Percentiles rank a stretch among this genome's conserved stretches.
Evolutionary conservation across 106 monocot genomes (phyloP).

Genomic region (Chionographis japonica): DNA sequence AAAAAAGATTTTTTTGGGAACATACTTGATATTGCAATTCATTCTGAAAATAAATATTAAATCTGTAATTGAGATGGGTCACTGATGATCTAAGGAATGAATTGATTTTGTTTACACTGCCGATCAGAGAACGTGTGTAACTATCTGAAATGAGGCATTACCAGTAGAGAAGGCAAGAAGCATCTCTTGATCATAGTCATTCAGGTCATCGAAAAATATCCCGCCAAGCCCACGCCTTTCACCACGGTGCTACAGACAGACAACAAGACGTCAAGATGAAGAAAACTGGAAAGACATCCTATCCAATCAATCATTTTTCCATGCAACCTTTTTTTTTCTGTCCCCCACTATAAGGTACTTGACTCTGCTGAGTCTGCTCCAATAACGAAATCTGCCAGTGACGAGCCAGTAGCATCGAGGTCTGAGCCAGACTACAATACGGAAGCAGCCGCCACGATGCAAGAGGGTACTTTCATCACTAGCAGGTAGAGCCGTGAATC

Average conservation of each 20-base stretch:
- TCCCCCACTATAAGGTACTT: too few relatives aligned
- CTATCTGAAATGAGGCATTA: constrained; percentile 11
- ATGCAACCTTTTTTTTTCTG: background rate
- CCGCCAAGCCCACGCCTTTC: constrained; percentile 98
- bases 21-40: background rate
- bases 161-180: constrained; percentile 89
- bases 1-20: background rate
- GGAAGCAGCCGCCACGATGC: too few relatives aligned
- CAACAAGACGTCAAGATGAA: constrained; percentile 7
- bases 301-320: background rate
- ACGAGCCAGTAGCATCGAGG: too few relatives aligned
- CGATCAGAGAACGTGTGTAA: too few relatives aligned
- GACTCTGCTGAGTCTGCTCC: too few relatives aligned
- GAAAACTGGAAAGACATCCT: background rate
- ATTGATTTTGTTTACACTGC: too few relatives aligned
- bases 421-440: too few relatives aligned
- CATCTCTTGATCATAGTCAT: constrained; percentile 97
- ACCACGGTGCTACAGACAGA: constrained; percentile 75
- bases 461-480: too few relatives aligned
- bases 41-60: background rate
- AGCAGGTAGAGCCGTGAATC: too few relatives aligned
- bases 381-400: too few relatives aligned
- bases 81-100: too few relatives aligned
- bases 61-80: background rate
- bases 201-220: constrained; percentile 98